Percentiles rank a stretch among this genome's conserved stretches.
phyloP scores from a whole-genome alignment of 306 rosid species.

The Amphicarpaea edgeworthii region DNA sequence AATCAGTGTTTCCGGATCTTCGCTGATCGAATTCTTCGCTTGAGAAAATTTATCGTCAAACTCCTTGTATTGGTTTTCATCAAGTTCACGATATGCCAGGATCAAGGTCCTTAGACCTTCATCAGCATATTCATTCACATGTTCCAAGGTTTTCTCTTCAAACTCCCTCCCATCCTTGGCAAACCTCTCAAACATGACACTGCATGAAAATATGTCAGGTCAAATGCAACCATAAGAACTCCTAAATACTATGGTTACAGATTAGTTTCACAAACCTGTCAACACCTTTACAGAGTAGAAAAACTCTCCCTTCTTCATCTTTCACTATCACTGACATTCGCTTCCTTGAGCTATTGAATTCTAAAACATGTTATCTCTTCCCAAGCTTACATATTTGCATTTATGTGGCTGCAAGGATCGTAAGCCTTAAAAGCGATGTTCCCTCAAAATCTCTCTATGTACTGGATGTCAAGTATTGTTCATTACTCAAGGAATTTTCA shows the following conservation, averaged over 20 bases:
- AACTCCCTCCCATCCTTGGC: constrained; percentile 74
- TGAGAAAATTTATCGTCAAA: neutral
- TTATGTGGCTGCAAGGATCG: too few species aligned
- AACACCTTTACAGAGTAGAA: constrained; percentile 90
- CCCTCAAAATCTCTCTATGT: too few species aligned
- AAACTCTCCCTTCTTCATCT: constrained; percentile 70
- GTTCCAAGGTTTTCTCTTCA: constrained; percentile 11
- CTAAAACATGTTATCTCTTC: neutral
- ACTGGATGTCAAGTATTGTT: too few species aligned
- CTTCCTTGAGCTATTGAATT: neutral
- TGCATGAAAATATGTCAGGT: constrained; percentile 50
- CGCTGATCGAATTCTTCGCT: constrained; percentile 74
- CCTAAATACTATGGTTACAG: constrained; percentile 24
- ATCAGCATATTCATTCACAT: neutral
- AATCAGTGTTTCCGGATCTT: constrained; percentile 67
- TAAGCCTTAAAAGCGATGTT: too few species aligned
- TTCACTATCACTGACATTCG: constrained; percentile 88
- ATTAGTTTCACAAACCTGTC: constrained; percentile 71
- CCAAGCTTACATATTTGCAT: too few species aligned
- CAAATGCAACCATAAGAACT: constrained; percentile 4
- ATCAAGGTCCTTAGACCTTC: too few species aligned
- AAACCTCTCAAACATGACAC: constrained; percentile 96
- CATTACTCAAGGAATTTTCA: too few species aligned
- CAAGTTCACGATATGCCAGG: too few species aligned
- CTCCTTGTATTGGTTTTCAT: too few species aligned